These are phyloP conservation scores for Avicennia marina DNA, from an alignment of 257 asterid genomes.

Conservation along the genomic window DNA sequence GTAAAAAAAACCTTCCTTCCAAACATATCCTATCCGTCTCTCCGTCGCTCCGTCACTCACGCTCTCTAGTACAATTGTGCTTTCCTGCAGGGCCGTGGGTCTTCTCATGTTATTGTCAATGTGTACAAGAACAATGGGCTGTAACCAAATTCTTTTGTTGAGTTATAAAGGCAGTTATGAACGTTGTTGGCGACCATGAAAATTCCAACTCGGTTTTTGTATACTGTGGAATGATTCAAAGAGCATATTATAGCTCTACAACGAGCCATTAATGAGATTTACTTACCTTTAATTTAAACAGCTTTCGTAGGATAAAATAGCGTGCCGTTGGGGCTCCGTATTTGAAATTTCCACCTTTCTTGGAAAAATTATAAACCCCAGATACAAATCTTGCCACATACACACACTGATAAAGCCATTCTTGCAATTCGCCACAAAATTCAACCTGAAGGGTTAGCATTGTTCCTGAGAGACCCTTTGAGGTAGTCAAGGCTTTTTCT, in stretches of 20 bases:
- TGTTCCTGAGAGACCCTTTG: constrained; percentile 10
- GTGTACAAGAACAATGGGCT: no score
- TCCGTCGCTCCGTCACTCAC: no score
- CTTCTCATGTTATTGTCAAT: no score
- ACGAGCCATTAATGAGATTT: constrained; percentile 21
- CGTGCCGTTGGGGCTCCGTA: constrained; percentile 26
- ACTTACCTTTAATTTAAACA: constrained; percentile 9
- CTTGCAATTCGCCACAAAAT: not conserved
- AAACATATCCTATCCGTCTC: no score
- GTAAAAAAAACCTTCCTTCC: no score
- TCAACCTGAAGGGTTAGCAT: not conserved
- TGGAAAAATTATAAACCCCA: not conserved
- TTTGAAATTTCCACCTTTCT: constrained; percentile 21
- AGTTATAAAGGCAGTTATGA: no score
- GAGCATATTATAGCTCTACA: constrained; percentile 1
- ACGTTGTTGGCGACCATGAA: no score
- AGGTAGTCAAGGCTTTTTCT: not conserved
- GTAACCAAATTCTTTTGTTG: no score
- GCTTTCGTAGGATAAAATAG: no score
- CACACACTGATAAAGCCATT: not conserved
- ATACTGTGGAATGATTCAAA: constrained; percentile 1
- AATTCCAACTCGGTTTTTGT: not conserved
- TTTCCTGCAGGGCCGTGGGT: no score
- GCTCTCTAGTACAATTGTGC: no score
- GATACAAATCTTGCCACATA: not conserved